phyloP scores from a whole-genome alignment of 2,329 filamentous ascomycete genomes.

The Fusarium burgessii region DNA sequence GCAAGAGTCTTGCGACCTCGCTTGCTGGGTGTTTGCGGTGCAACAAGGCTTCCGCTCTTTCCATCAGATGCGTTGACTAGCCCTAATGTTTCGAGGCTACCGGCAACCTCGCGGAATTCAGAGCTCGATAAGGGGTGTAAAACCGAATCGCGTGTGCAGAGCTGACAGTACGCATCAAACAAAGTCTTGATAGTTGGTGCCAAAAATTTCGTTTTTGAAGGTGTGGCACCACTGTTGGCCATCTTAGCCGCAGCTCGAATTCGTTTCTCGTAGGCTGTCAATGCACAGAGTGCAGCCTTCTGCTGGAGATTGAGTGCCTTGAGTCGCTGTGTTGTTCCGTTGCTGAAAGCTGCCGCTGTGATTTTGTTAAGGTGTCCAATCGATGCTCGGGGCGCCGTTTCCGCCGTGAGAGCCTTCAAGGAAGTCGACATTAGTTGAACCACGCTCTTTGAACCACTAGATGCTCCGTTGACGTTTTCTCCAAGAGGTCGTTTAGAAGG shows the following conservation, averaged over 20 bases:
- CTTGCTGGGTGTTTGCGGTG: constrained; percentile 77
- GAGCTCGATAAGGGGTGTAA: constrained; percentile 90
- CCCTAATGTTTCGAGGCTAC: constrained; percentile 88
- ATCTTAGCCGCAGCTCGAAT: constrained; percentile 65
- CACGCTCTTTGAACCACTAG: constrained; percentile 56
- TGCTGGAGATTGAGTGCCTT: constrained; percentile 94
- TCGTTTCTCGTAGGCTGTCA: constrained; percentile 87
- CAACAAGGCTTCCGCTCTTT: constrained; percentile 75
- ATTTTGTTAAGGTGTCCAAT: constrained; percentile 94
- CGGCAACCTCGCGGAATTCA: constrained; percentile 93
- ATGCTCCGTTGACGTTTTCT: constrained; percentile 80
- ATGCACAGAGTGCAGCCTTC: constrained; percentile 90
- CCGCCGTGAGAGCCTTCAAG: constrained; percentile 72
- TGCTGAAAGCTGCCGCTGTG: constrained; percentile 89
- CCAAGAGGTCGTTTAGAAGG: constrained; percentile 82
- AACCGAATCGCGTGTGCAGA: constrained; percentile 89
- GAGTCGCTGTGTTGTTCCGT: constrained; percentile 86
- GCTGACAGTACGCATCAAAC: constrained; percentile 83
- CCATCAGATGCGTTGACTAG: constrained; percentile 78
- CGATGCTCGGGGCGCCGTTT: constrained; percentile 87
- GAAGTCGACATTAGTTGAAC: constrained; percentile 65
- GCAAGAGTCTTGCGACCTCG: constrained; percentile 69
- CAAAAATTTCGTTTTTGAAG: constrained; percentile 69
- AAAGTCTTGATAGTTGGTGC: constrained; percentile 87
- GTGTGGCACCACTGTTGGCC: constrained; percentile 59